Evolutionary conservation across 2,329 filamentous ascomycete genomes (phyloP).

Genomic region (Diaporthe australafricana): DNA sequence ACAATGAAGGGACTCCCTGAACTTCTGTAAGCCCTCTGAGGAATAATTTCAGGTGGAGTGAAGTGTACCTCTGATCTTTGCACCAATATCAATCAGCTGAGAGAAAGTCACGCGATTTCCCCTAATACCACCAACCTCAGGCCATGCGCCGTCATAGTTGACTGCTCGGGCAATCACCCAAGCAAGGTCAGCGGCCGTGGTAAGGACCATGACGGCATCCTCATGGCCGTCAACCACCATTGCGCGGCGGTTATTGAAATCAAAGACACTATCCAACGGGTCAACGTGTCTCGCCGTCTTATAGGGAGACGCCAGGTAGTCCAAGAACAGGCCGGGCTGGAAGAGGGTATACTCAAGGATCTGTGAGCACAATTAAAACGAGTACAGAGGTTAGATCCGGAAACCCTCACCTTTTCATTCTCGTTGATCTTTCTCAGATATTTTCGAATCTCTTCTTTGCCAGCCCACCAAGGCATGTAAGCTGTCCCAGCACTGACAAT

Average conservation of each 20-base stretch:
- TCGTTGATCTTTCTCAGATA: slow-evolving; percentile 65
- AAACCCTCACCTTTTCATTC: slow-evolving; percentile 50
- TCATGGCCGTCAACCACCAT: slow-evolving; percentile 56
- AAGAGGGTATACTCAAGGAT: slow-evolving; percentile 68
- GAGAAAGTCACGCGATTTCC: slow-evolving; percentile 50
- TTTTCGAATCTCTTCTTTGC: slow-evolving; percentile 60
- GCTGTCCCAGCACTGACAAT: slow-evolving; percentile 44
- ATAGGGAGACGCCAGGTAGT: slow-evolving; percentile 65
- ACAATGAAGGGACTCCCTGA: slow-evolving; percentile 51
- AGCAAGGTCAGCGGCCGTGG: slow-evolving; percentile 56
- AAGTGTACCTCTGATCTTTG: slow-evolving; percentile 34
- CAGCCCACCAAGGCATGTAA: slow-evolving; percentile 59
- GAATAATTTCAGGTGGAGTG: too few relatives aligned
- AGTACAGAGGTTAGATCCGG: not conserved
- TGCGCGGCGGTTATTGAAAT: slow-evolving; percentile 55
- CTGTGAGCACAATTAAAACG: slow-evolving; percentile 44
- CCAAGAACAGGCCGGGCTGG: slow-evolving; percentile 64
- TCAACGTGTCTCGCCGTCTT: slow-evolving; percentile 57
- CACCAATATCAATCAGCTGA: slow-evolving; percentile 53
- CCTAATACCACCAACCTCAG: slow-evolving; percentile 53
- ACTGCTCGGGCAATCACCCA: slow-evolving; percentile 52
- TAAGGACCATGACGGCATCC: slow-evolving; percentile 56
- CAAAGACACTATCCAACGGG: slow-evolving; percentile 51
- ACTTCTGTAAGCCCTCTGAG: slow-evolving; percentile 26
- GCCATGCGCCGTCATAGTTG: slow-evolving; percentile 58